Conservation (phyloP, 2,329 filamentous ascomycete genomes). For the Fusarium zealandicum region DNA sequence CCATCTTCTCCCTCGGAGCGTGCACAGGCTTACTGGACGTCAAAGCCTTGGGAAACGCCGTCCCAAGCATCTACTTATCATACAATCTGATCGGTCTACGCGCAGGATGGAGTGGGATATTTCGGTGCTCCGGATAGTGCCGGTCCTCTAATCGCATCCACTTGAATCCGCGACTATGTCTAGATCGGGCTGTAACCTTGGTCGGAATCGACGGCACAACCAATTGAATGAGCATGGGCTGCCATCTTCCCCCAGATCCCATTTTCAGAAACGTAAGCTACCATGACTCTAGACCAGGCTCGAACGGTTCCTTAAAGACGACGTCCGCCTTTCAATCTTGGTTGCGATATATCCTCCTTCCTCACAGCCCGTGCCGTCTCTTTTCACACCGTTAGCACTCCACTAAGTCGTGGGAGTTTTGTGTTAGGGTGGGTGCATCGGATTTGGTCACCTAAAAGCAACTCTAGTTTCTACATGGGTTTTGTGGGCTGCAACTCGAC, state of each 20-base stretch:
- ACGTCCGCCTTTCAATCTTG: constrained; percentile 12
- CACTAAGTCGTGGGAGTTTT: neutral
- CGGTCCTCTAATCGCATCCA: constrained; percentile 39
- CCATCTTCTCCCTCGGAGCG: neutral
- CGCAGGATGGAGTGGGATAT: constrained; percentile 15
- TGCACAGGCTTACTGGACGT: neutral
- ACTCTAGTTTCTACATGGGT: constrained; percentile 1
- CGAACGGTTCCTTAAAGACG: constrained; percentile 27
- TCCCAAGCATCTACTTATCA: neutral
- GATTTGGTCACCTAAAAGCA: constrained; percentile 3
- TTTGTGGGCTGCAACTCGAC: constrained; percentile 13
- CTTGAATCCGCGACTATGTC: constrained; percentile 38
- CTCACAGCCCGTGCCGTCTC: neutral
- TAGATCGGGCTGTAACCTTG: constrained; percentile 37
- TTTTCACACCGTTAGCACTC: neutral
- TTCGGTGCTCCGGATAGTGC: constrained; percentile 27
- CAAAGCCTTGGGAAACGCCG: neutral
- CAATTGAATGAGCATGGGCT: constrained; percentile 35
- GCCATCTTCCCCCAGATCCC: constrained; percentile 34
- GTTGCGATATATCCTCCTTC: constrained; percentile 1
- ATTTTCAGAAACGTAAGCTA: constrained; percentile 39
- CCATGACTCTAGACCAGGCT: constrained; percentile 28
- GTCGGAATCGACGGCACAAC: constrained; percentile 36
- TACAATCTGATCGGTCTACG: neutral
- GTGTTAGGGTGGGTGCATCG: neutral